Evolutionary conservation across 352 stramenopile genomes (phyloP), one percentile per base, ranked within the genome.

Genomic region (Thalassiosira allenii): DNA sequence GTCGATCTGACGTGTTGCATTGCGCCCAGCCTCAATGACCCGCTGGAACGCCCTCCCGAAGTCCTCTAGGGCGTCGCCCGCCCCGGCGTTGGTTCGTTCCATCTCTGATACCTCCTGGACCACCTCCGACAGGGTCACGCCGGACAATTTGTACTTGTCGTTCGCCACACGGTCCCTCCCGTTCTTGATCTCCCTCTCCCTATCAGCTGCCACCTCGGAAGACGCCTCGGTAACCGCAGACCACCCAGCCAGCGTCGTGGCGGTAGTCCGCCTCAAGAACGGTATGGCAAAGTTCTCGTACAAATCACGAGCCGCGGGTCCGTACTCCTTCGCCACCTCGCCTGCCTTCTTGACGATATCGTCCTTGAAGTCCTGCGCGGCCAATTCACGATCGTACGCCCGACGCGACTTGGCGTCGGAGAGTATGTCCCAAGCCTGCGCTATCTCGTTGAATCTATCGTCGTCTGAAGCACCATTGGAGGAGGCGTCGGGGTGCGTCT

Each of bases 1-100:
- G 62, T 85, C 77, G 69, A 85, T 74, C 11, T 67, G 37, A 14
- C 77, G 51, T 0, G 77, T 81, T n/a, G 77, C 77, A 68, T 85
- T 79, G 43, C 54, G 63, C 32, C 69, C 58, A 44, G 77, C 77
- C 34, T 85, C 69, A 44, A 85, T 70, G 2, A 80, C 77, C 27
- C 64, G 57, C 23, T 73, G 69, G 40, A 85, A 81, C 27, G 63
- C 57, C 30, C 64, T 68, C 3, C 76, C 76, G 53, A 84, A 75
- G 44, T 75, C 67, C 41, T 14, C 29, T 30, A 65, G 23, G 2
- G 17, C 8, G 34, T n/a, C n/a, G n/a, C n/a, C n/a, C n/a, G n/a
- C n/a, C n/a, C n/a, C n/a, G n/a, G n/a, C n/a, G n/a, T n/a, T n/a
- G n/a, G n/a, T n/a, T n/a, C n/a, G 65, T 53, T 74, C 22, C 64